Evolutionary conservation across 495 filamentous ascomycete genomes (phyloP).

Genomic region (Paragyromitra xinjiangensis): DNA sequence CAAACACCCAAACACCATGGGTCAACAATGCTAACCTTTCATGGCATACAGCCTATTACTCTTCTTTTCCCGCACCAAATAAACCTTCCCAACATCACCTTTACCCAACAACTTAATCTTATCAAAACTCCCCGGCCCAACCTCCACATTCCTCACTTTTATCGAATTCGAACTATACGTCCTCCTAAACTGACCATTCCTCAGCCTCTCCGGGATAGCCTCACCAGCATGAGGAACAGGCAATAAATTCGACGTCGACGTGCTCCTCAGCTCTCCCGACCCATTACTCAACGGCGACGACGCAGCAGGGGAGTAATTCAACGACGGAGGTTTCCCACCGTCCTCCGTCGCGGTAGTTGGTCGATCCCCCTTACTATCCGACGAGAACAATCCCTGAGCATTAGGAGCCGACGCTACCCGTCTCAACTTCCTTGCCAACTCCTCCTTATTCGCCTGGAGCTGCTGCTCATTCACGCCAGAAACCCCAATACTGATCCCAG

Average conservation of each 20-base stretch:
- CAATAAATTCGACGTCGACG: conserved; percentile 55
- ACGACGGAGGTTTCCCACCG: conserved; percentile 46
- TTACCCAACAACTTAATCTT: conserved; percentile 99
- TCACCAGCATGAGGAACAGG: conserved; percentile 55
- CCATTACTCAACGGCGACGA: conserved; percentile 49
- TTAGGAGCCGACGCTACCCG: conserved; percentile 96
- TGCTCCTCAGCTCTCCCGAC: conserved; percentile 45
- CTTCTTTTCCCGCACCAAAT: conserved; percentile 97
- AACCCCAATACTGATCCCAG: conserved; percentile 55
- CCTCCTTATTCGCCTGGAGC: conserved; percentile 84
- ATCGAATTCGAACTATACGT: conserved; percentile 99
- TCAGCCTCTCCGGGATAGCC: conserved; percentile 53
- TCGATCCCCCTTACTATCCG: conserved; percentile 69
- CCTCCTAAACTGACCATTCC: conserved; percentile 76
- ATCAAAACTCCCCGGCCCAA: conserved; percentile 94
- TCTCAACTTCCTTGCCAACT: conserved; percentile 88
- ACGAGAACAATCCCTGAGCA: conserved; percentile 88
- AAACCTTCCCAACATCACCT: conserved; percentile 98
- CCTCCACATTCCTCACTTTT: conserved; percentile 96
- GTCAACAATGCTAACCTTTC: conserved; percentile 74
- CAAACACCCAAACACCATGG: conserved; percentile 13
- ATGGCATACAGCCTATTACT: conserved; percentile 93
- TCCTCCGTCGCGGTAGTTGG: conserved; percentile 76
- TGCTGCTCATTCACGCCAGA: conserved; percentile 74
- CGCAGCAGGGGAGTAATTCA: conserved; percentile 55